Percentiles rank a stretch among this genome's conserved stretches.
Conservation (phyloP, 1,139 yeast genomes). For the Geotrichum siamense region DNA sequence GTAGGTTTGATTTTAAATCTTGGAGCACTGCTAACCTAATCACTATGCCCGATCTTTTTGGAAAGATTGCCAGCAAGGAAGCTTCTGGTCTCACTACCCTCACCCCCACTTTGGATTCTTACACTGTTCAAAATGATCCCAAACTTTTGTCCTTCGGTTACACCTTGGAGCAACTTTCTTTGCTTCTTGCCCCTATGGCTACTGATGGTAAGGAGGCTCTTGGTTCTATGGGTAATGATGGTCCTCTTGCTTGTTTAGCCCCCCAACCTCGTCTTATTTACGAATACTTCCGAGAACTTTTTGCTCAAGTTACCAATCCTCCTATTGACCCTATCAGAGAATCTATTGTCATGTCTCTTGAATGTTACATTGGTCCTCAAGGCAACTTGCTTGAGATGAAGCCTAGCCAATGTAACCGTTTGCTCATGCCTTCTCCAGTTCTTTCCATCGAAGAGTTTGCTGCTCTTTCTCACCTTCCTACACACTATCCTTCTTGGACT, state of each 20-base stretch:
- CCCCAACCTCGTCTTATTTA: conserved; percentile 86
- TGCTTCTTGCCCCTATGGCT: conserved; percentile 91
- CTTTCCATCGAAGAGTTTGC: conserved; percentile 63
- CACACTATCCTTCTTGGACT: conserved; percentile 81
- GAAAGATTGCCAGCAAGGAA: conserved; percentile 49
- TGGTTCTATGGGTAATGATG: conserved; percentile 98
- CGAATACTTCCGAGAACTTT: conserved; percentile 92
- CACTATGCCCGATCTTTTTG: conserved; percentile 65
- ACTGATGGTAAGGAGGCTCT: conserved; percentile 84
- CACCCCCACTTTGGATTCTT: conserved; percentile 33
- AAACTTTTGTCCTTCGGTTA: conserved; percentile 83
- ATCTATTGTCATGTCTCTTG: conserved; percentile 92
- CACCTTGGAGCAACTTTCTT: conserved; percentile 81
- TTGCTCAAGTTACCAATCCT: conserved; percentile 98
- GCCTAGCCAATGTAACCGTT: conserved; percentile 84
- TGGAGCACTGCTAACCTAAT: conserved; percentile 88
- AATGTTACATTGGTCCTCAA: conserved; percentile 96
- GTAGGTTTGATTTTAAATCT: conserved; percentile 82
- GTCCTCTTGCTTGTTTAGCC: conserved; percentile 92
- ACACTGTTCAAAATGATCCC: conserved; percentile 66
- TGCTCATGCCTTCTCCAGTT: conserved; percentile 76
- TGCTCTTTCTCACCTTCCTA: conserved; percentile 64
- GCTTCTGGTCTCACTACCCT: conserved; percentile 33
- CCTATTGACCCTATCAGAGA: conserved; percentile 98
- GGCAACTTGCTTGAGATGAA: conserved; percentile 92